Base-by-base conservation (phyloP, 352 stramenopile species). In the Nothophytophthora sp. region DNA sequence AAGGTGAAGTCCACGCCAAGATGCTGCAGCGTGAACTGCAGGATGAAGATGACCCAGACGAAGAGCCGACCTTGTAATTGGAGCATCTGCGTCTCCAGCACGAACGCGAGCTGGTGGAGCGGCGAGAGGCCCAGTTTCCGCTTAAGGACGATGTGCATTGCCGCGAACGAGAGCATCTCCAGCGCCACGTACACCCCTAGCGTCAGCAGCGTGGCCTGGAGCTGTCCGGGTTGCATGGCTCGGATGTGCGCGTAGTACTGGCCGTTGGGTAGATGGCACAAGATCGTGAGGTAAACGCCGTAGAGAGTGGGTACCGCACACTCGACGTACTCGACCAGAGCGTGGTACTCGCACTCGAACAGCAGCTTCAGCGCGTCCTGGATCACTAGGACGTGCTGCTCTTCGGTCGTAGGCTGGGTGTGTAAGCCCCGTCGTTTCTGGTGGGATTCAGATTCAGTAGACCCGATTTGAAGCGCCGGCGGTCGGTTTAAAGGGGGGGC, bases 281-380 rank as follows among this genome's bases (percentile, higher is more conserved):
- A n/a, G n/a, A 66, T 46, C 0, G 39, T 19, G 4, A 60, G 23
- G 27, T 72, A 67, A 2, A 55, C 10, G 0, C 35, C 20, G 24
- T 62, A 72, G 16, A 72, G 37, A 5, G 51, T 44, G 5, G 63
- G 63, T 1, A 73, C 46, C 5, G 48, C 38, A 32, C 44, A 65
- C 30, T 69, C 59, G 33, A 73, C 50, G 18, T 66, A 73, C 33
- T 63, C 44, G 4, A 61, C 39, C 0, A 69, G 39, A 12, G 52
- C 34, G 5, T 53, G 48, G 36, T 63, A 72, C 25, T 73, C 63
- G 24, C 34, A 50, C n/a, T 54, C 48, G 19, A 73, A 73, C 9
- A 73, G 44, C 11, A 73, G 22, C 8, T 54, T 10, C 3, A 62
- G 54, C 8, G 39, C 47, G 30, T 42, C 58, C 33, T 53, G 25